phyloP scores from a whole-genome alignment of 2,329 filamentous ascomycete genomes.

The Aspergillus eucalypticola region DNA sequence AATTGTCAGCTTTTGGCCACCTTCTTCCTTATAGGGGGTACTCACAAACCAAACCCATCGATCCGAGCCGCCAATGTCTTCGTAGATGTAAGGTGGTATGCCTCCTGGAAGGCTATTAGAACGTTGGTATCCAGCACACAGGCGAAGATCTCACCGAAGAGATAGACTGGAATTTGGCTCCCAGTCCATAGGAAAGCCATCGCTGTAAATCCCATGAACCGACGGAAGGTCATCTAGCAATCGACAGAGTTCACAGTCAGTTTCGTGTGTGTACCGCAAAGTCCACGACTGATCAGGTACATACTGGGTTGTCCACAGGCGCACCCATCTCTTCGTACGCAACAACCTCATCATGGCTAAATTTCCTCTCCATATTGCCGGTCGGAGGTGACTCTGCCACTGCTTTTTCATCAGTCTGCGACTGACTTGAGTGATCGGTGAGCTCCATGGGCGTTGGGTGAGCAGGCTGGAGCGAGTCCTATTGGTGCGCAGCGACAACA shows the following conservation, averaged over 20 bases:
- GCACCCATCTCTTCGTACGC: constrained; percentile 45
- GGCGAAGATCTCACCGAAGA: constrained; percentile 42
- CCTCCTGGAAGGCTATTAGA: constrained; percentile 33
- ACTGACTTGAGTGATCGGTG: constrained; percentile 20
- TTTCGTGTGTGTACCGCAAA: background rate
- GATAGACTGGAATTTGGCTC: constrained; percentile 60
- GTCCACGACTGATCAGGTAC: background rate
- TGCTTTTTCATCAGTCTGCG: constrained; percentile 32
- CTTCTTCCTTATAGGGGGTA: background rate
- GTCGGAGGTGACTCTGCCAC: constrained; percentile 27
- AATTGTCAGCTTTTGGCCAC: background rate
- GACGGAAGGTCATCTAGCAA: constrained; percentile 50
- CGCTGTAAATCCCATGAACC: constrained; percentile 57
- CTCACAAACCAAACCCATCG: constrained; percentile 62
- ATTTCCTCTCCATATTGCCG: constrained; percentile 31
- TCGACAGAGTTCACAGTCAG: constrained; percentile 18
- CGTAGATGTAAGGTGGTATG: constrained; percentile 58
- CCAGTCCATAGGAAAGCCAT: constrained; percentile 65
- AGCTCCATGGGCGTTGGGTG: constrained; percentile 16
- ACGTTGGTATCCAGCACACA: background rate
- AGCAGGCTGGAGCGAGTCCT: background rate
- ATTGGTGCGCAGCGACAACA: constrained; percentile 4
- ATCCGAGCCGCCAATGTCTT: constrained; percentile 61
- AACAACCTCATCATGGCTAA: constrained; percentile 50
- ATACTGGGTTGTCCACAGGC: constrained; percentile 48